Evolutionary conservation across 805 yeast genomes (phyloP).

Genomic region (Pichia exigua): DNA sequence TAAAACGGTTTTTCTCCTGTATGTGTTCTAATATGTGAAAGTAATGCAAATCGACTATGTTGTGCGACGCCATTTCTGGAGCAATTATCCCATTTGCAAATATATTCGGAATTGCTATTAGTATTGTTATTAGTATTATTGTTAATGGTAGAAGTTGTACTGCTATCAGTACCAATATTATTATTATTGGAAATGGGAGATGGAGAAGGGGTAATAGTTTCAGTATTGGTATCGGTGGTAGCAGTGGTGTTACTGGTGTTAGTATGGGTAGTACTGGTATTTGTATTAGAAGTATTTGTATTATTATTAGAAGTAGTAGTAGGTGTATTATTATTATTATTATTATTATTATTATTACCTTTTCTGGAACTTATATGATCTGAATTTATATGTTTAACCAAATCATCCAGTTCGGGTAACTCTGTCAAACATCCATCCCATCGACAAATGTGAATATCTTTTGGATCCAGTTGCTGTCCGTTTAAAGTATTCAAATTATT

Average conservation of each 20-base stretch:
- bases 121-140: too few relatives aligned
- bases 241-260: too few relatives aligned
- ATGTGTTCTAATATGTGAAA: constrained; percentile 58
- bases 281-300: too few relatives aligned
- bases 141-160: too few relatives aligned
- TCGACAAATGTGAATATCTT: constrained; percentile 21
- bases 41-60: constrained; percentile 49
- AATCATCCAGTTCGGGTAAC: constrained; percentile 29
- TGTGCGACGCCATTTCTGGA: constrained; percentile 42
- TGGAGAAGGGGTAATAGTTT: too few relatives aligned
- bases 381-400: constrained; percentile 34
- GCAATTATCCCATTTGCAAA: constrained; percentile 60
- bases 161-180: too few relatives aligned
- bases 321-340: too few relatives aligned
- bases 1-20: constrained; percentile 59
- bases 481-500: not conserved
- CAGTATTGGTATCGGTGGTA: too few relatives aligned
- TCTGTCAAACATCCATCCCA: constrained; percentile 32
- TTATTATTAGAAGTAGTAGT: too few relatives aligned
- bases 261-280: too few relatives aligned
- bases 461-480: not conserved
- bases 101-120: constrained; percentile 26
- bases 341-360: not conserved
- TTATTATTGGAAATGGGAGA: too few relatives aligned
- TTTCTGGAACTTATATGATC: constrained; percentile 29